These are phyloP conservation scores for Rhodotorula paludigena DNA, from an alignment of 768 basidiomycete genomes.

Conservation along the genomic window DNA sequence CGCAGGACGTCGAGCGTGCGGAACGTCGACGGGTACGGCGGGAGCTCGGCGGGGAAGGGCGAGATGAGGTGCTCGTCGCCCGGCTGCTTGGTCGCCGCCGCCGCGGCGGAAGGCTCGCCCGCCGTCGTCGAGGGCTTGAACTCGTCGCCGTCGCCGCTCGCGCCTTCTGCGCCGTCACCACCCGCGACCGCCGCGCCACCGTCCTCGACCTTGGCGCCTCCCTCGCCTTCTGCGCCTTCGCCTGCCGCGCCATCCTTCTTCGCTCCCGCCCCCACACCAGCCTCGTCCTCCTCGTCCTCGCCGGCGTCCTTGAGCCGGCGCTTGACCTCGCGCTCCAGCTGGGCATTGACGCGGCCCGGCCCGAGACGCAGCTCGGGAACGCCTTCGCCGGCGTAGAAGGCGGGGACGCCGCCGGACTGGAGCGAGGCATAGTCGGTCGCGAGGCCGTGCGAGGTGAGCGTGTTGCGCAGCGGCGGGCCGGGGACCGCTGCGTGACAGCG, in stretches of 20 bases:
- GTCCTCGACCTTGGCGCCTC: background rate
- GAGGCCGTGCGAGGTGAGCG: constrained; percentile 56
- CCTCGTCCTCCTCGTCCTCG: constrained; percentile 50
- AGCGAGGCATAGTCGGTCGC: constrained; percentile 38
- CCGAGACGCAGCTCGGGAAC: constrained; percentile 66
- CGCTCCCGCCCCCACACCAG: constrained; percentile 8
- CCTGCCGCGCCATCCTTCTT: constrained; percentile 14
- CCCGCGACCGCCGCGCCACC: constrained; percentile 12
- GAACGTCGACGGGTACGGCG: constrained; percentile 76
- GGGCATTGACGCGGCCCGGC: constrained; percentile 68
- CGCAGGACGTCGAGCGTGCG: constrained; percentile 80
- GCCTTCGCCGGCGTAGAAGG: background rate
- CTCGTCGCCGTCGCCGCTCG: constrained; percentile 13
- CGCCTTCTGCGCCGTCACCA: constrained; percentile 12
- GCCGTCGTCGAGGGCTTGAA: constrained; percentile 52
- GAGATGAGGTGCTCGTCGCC: constrained; percentile 45
- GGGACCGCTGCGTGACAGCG: constrained; percentile 56
- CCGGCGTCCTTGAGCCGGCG: constrained; percentile 63
- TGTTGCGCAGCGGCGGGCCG: constrained; percentile 59
- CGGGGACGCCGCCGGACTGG: constrained; percentile 6
- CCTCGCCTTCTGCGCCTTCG: constrained; percentile 13
- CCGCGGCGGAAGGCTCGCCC: constrained; percentile 28
- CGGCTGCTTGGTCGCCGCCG: background rate
- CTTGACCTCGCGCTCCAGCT: constrained; percentile 73
- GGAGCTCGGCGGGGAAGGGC: constrained; percentile 66